Evolutionary conservation across 805 yeast genomes (phyloP), one percentile per base, ranked within the genome.

Genomic region (Yamadazyma insecticola): DNA sequence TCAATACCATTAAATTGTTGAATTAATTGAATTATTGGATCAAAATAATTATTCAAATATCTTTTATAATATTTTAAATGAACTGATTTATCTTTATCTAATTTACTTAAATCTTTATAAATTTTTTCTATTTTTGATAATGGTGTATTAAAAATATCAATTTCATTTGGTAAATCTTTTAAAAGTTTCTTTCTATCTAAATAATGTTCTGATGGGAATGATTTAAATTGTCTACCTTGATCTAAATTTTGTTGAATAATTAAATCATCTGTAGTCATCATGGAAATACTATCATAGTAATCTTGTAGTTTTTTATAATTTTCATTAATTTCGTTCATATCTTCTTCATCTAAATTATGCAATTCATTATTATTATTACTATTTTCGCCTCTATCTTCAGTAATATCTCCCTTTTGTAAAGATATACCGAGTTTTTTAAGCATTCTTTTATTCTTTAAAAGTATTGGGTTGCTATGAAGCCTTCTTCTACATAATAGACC

Each of bases 191-290:
- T 50, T 29, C 70, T 40, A 39, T 63, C 60, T 16, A 62, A 39
- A 39, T 47, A 58, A 32, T 60, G 67, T 16, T 55, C 55, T 9
- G 63, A 52, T 4, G 56, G 50, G 33, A 51, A 51, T 13, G 61
- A 48, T 22, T 53, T 50, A 33, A 62, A 57, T 34, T 53, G 65
- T 25, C 48, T 35, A n/a, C 61, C 62, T 28, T 54, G 48, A 35
- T 60, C 67, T 25, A 63, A 44, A 34, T 51, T 57, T 29, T 48
- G 47, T 34, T 63, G 69, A 15, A 62, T 50, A 28, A 40, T 37
- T 18, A 63, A 41, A 35, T 63, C 68, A 14, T 60, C 58, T n/a
- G 50, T 48, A 12, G 63, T 47, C 68, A 63, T 62, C 39, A 50
- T 56, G 8, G 60, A 55, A 10, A 58, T 41, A 22, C 48, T 50